Percentiles rank a stretch among this genome's conserved stretches.
Evolutionary conservation across 2,329 filamentous ascomycete genomes (phyloP).

Genomic region (Alternaria postmessia): DNA sequence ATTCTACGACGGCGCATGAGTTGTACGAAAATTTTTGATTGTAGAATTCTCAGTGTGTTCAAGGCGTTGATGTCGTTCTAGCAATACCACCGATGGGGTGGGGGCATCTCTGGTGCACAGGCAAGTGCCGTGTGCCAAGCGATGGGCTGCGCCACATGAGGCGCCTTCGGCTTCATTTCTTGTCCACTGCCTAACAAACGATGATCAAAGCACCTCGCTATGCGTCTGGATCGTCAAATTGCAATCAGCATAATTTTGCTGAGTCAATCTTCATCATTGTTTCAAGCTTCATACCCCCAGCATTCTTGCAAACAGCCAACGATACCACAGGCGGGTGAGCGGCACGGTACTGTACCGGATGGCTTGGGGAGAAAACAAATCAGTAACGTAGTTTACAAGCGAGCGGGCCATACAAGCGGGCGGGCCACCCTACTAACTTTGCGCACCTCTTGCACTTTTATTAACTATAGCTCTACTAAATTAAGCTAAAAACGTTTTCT

Average conservation of each 20-base stretch:
- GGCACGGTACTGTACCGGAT: no score
- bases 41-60: no score
- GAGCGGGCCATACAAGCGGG: no score
- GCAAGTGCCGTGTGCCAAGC: not conserved
- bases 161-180: no score
- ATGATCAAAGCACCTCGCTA: not conserved
- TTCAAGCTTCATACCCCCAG: not conserved
- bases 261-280: not conserved
- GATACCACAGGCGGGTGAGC: no score
- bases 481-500: no score
- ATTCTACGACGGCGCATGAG: rapidly evolving
- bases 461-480: no score
- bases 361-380: no score
- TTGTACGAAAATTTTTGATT: rapidly evolving
- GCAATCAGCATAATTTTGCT: not conserved
- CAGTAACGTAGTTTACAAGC: no score
- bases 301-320: not conserved
- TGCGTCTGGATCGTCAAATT: not conserved
- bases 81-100: not conserved
- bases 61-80: not conserved
- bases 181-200: rapidly evolving
- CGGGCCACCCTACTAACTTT: no score
- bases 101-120: not conserved
- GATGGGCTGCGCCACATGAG: not conserved
- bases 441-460: no score